Conservation (phyloP, 2,329 filamentous ascomycete species). For the Pseudogymnoascus verrucosus region DNA sequence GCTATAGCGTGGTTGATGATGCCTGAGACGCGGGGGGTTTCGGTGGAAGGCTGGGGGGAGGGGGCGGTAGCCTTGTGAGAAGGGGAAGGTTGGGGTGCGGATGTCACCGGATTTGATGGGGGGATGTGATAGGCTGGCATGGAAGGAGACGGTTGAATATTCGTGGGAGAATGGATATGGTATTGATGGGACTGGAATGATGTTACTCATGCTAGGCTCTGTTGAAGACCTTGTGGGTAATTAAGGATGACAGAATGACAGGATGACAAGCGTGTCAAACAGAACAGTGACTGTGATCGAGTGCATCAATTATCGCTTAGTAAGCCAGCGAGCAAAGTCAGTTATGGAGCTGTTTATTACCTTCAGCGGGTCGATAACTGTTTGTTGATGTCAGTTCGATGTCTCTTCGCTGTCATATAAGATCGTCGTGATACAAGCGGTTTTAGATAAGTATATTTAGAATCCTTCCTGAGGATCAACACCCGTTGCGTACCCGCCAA, state of each 20-base stretch:
- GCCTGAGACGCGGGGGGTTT: not conserved
- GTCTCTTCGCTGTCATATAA: not conserved
- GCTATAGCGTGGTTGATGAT: not conserved
- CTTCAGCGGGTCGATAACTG: not conserved
- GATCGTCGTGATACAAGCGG: not conserved
- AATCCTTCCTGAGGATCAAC: not conserved
- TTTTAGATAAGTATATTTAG: not conserved
- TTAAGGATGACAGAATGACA: constrained; percentile 14
- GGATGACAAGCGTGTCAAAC: constrained; percentile 22
- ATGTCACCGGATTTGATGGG: not conserved
- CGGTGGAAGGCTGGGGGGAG: not conserved
- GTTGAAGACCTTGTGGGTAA: constrained; percentile 27
- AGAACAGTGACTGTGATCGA: constrained; percentile 15
- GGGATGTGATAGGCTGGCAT: not conserved
- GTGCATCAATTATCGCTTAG: constrained; percentile 11
- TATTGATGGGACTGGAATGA: constrained; percentile 30
- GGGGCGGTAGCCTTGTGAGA: not conserved
- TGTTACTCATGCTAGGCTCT: constrained; percentile 24
- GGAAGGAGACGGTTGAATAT: not conserved
- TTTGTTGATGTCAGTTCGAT: not conserved
- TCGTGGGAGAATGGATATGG: constrained; percentile 21
- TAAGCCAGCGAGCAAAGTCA: not conserved
- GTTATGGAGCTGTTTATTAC: not conserved
- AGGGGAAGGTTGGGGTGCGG: not conserved
- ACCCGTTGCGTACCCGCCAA: not conserved